Base-by-base conservation (phyloP, 2,329 filamentous ascomycete species). In the Beauveria pseudobassiana region DNA sequence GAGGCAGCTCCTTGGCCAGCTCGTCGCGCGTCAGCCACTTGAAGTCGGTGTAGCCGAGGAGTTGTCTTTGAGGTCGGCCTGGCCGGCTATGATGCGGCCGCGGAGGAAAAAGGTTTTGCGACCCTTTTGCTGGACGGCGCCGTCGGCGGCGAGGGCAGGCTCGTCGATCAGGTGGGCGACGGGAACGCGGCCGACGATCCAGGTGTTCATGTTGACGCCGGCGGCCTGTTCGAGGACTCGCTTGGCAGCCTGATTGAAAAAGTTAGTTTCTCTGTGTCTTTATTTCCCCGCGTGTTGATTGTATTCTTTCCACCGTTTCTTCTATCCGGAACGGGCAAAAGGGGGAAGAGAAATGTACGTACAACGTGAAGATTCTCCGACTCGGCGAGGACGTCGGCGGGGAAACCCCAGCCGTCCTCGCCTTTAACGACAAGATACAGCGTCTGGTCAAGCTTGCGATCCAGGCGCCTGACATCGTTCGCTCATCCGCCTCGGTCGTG, bases 131-230 rank as follows among this genome's bases (percentile, higher is more conserved):
- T 74, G 70, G 51, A 80, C 69, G 38, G 72, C 69, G 51, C 73
- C 73, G 70, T 81, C 76, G 67, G 75, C 71, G 67, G 74, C 72
- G 71, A 79, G 68, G 69, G 74, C 67, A 67, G 81, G 81, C 65
- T 85, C 77, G 64, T 78, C 78, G 67, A 90, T 80, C 70, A 89
- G 77, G 76, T 97, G 89, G 28, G 93, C 93, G 63, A 97, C 84
- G 12, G 95, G 95, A 63, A 89, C 89, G 69, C 92, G 92, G 64
- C 92, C 93, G 57, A 99, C 90, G 68, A 98, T 85, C 93, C 95
- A 99, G 61, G 92, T 97, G 80, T 98, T 98, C 93, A 99, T 98
- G 81, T 99, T 96, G 64, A 90, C 78, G 63, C 95, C 95, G 10
- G 88, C 92, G 3, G 91, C 81, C 69, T 90, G 82, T 58, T 87